A percentile compares a stretch with the other conserved stretches of the same genome.
These are phyloP conservation scores for Podila verticillata DNA, from an alignment of 192 early-diverging fungal species.

Conservation along the genomic window DNA sequence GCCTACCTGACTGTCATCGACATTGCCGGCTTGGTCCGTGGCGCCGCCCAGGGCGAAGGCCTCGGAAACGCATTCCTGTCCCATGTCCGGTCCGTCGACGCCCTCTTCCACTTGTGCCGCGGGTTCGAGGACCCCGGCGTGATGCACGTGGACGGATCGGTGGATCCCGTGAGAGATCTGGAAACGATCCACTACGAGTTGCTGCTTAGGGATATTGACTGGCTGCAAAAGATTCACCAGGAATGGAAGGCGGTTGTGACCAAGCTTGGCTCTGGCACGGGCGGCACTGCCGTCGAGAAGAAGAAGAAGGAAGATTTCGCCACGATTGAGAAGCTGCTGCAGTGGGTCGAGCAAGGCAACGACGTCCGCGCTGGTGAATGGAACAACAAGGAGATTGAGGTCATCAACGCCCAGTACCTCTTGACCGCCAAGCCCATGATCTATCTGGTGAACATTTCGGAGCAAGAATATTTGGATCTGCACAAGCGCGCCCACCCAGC, in stretches of 20 bases:
- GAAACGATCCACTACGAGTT: constrained; percentile 85
- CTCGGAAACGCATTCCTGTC: constrained; percentile 86
- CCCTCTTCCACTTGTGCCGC: constrained; percentile 64
- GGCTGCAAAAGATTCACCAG: constrained; percentile 45
- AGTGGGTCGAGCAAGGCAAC: constrained; percentile 65
- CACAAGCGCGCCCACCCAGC: constrained; percentile 16
- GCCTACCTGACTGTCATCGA: constrained; percentile 76
- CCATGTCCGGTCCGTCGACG: constrained; percentile 76
- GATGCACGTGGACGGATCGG: constrained; percentile 64
- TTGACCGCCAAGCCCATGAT: constrained; percentile 85
- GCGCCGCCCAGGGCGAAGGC: constrained; percentile 61
- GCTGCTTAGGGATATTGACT: constrained; percentile 71
- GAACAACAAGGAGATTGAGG: constrained; percentile 71
- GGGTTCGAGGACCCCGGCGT: constrained; percentile 84
- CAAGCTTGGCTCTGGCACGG: constrained; percentile 28
- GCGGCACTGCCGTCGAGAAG: constrained; percentile 34
- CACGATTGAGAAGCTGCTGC: constrained; percentile 30
- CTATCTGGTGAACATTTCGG: constrained; percentile 75
- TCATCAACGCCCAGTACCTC: constrained; percentile 76
- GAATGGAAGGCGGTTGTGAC: constrained; percentile 63
- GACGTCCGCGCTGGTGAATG: constrained; percentile 75
- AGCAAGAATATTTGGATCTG: constrained; percentile 71
- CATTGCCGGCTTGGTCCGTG: constrained; percentile 86
- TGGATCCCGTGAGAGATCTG: constrained; percentile 82
- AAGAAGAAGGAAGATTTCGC: constrained; percentile 46